phyloP scores from a whole-genome alignment of 2,329 filamentous ascomycete genomes.

The Cladosporium colombiae region DNA sequence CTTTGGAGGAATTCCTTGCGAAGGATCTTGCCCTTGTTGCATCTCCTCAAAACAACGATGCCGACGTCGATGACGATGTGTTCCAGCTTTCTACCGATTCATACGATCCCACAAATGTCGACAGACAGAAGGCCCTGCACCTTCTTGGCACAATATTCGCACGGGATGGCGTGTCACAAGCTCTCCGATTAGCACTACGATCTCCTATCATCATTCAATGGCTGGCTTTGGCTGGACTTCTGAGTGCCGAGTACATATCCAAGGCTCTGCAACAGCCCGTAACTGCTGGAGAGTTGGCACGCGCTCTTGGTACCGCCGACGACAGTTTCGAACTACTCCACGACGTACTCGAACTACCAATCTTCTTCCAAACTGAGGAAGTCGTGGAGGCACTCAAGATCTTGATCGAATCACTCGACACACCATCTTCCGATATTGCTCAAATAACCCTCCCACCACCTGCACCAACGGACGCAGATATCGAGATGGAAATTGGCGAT shows the following conservation, averaged over 20 bases:
- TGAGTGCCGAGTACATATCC: conserved; percentile 48
- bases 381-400: conserved; percentile 66
- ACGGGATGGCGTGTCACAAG: conserved; percentile 5
- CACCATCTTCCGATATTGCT: conserved; percentile 26
- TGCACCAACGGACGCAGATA: conserved; percentile 52
- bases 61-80: conserved; percentile 19
- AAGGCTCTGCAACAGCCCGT: conserved; percentile 36
- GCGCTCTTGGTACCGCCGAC: conserved; percentile 12
- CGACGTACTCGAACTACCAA: conserved; percentile 17
- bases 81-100: conserved; percentile 48
- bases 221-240: conserved; percentile 58
- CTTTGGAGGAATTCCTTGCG: conserved; percentile 34
- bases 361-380: conserved; percentile 45
- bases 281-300: conserved; percentile 9
- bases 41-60: conserved; percentile 13
- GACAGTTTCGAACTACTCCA: conserved; percentile 18
- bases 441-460: conserved; percentile 21
- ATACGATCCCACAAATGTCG: conserved; percentile 50
- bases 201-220: conserved; percentile 58
- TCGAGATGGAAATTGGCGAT: conserved; percentile 28
- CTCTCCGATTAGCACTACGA: conserved; percentile 24
- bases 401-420: conserved; percentile 69
- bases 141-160: conserved; percentile 52
- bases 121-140: conserved; percentile 65
- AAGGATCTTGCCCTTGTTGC: conserved; percentile 27